Evolutionary conservation across 179 eudicot genomes (phyloP).

Genomic region (Sideroxylon spinosum): DNA sequence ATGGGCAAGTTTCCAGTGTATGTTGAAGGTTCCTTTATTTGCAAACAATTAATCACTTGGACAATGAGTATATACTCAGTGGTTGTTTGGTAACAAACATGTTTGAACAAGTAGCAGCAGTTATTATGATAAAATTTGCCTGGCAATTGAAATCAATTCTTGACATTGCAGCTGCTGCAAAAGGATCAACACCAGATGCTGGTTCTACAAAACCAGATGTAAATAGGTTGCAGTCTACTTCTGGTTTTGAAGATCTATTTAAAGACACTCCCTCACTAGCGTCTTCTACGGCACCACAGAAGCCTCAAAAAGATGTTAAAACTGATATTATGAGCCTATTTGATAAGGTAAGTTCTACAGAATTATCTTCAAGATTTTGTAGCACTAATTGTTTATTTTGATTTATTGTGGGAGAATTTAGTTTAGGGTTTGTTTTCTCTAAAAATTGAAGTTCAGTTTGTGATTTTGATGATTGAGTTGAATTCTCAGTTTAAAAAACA

Average conservation of each 20-base stretch:
- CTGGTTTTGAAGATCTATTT: slow-evolving; percentile 82
- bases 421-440: too few relatives aligned
- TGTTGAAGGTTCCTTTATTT: slow-evolving; percentile 7
- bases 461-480: background rate
- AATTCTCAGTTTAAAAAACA: background rate
- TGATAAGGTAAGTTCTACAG: slow-evolving; percentile 66
- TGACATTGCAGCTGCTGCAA: slow-evolving; percentile 63
- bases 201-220: slow-evolving; percentile 43
- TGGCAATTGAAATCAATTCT: slow-evolving; percentile 8
- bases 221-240: slow-evolving; percentile 41
- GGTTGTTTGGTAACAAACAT: too few relatives aligned
- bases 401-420: too few relatives aligned
- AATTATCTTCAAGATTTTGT: background rate
- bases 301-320: slow-evolving; percentile 78
- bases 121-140: background rate
- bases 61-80: background rate
- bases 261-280: slow-evolving; percentile 49
- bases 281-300: slow-evolving; percentile 36
- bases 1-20: slow-evolving; percentile 98
- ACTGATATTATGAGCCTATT: slow-evolving; percentile 97
- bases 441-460: too few relatives aligned
- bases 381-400: too few relatives aligned
- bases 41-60: background rate
- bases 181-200: slow-evolving; percentile 50
- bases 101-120: too few relatives aligned